A percentile compares a stretch with the other conserved stretches of the same genome.
phyloP scores from a whole-genome alignment of 202 grass and related monocot genomes.

The Cymbopogon flexuosus region DNA sequence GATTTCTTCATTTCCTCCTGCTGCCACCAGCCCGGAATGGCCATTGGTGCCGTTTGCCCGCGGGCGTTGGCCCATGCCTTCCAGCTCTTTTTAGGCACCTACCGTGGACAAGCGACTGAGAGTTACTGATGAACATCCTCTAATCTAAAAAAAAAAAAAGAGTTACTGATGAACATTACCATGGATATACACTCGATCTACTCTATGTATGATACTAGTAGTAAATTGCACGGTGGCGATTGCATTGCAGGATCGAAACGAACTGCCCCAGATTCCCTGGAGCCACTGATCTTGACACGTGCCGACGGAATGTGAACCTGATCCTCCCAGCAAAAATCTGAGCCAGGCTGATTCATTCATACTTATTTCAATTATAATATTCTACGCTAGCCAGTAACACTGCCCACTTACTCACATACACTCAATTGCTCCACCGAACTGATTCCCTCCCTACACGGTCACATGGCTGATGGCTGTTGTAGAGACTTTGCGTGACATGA shows the following conservation, averaged over 20 bases:
- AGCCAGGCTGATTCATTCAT: no score
- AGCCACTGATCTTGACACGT: not conserved
- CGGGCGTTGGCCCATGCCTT: not conserved
- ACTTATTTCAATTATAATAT: no score
- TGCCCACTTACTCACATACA: not conserved
- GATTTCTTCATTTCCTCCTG: no score
- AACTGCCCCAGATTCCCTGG: not conserved
- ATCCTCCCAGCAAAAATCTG: not conserved
- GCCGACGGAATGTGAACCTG: slow-evolving; percentile 3
- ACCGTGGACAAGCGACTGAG: no score
- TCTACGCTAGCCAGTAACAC: not conserved
- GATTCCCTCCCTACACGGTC: slow-evolving; percentile 7
- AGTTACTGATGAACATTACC: no score
- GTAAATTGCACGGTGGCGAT: not conserved
- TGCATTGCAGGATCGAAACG: not conserved
- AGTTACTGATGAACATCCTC: no score
- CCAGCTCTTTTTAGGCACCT: no score
- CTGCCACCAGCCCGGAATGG: no score
- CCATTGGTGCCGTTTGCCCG: not conserved
- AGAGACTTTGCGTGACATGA: not conserved
- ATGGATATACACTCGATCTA: no score
- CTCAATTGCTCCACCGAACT: slow-evolving; percentile 25
- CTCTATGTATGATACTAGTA: no score
- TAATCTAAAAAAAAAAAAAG: no score
- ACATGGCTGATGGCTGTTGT: not conserved